Evolutionary conservation across 192 early-diverging fungal species (phyloP), one percentile per base, ranked within the genome.

Genomic region (Haplosporangium gracile): DNA sequence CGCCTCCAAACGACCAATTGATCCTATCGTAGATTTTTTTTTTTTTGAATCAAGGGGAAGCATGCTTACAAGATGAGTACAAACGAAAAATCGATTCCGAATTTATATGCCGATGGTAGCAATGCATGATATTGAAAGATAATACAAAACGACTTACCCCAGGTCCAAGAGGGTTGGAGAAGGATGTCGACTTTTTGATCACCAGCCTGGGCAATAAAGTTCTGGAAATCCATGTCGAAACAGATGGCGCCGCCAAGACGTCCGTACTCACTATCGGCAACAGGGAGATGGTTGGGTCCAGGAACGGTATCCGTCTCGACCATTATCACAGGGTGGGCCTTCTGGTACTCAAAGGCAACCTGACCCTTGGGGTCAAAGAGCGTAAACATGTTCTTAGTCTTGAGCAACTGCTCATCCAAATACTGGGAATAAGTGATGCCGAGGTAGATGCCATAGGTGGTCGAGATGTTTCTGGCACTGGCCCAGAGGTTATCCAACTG

Each of bases 111-210:
- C 5, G 20, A 51, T 5, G 20, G 4, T 5, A 51, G 47, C 47
- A 18, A 0, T 51, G 49, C 18, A 51, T 5, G 20, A 51, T 16
- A 18, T 20, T 13, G 49, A 22, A 51, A 51, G 45, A 15, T 18
- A 13, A 20, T 22, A 24, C 40, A 80, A 6, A 10, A 57, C 6
- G 39, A 68, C 18, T 70, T 80, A 80, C 84, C 90, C 90, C 89
- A 91, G 1, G 88, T 91, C 82, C 89, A 86, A 70, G 85, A 89
- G 43, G 89, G 78, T 70, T 91, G 89, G n/a, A 91, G 80, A 73
- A 91, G 77, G 8, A 91, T 49, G 72, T 89, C 77, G n/a, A 90
- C 89, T 0, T 85, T 73, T 38, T 91, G 80, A 24, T 72, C 60
- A n/a, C 89, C 83, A 36, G 88, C 88, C 76, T 89, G 87, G 0